Conservation (phyloP, 73 alveolate genomes). For the Stentor roeselii region DNA sequence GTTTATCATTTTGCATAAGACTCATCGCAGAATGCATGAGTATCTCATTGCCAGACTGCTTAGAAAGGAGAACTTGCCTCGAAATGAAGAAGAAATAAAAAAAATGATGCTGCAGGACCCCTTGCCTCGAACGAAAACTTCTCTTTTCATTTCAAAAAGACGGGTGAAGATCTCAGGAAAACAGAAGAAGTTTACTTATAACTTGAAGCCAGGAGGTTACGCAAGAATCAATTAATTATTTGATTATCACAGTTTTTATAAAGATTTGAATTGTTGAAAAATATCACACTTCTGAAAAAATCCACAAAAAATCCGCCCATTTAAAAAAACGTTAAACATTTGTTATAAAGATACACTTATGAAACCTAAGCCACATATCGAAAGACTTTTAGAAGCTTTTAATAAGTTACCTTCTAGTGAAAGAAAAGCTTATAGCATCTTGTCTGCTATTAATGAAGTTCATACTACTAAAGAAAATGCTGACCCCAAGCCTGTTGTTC, state of each 20-base stretch:
- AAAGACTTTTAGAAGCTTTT: neutral
- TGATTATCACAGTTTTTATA: no score
- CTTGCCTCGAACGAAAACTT: neutral
- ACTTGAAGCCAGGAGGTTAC: no score
- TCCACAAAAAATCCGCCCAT: no score
- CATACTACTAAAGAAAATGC: neutral
- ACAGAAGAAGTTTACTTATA: neutral
- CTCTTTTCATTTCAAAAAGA: neutral
- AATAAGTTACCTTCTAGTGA: neutral
- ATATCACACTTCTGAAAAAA: no score
- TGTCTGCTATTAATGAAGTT: neutral
- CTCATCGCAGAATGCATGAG: neutral
- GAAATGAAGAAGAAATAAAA: neutral
- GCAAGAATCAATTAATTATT: no score
- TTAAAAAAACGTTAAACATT: no score
- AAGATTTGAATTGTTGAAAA: no score
- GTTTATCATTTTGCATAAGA: neutral
- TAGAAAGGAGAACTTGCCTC: neutral
- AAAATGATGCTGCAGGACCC: neutral
- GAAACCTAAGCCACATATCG: neutral
- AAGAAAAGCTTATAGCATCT: neutral
- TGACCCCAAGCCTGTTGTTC: neutral
- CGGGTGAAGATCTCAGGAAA: neutral
- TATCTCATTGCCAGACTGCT: neutral
- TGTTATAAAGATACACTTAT: neutral